A percentile compares a stretch with the other conserved stretches of the same genome.
These are phyloP conservation scores for Tylopilus subfusipes DNA, from an alignment of 768 basidiomycete genomes.

Conservation along the genomic window DNA sequence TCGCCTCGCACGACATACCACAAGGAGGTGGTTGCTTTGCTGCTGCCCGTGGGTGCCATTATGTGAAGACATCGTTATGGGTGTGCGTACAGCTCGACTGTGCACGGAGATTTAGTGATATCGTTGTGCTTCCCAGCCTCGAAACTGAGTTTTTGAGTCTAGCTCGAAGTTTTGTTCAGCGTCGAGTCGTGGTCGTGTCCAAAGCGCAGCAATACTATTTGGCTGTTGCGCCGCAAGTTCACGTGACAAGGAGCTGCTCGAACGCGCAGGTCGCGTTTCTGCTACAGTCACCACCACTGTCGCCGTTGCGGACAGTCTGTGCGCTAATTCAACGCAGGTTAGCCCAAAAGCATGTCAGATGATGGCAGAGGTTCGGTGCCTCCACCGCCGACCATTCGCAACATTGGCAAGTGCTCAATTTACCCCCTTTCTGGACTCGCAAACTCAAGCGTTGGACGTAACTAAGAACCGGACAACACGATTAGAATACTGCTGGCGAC, in stretches of 20 bases:
- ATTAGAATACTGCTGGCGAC: slow-evolving; percentile 87
- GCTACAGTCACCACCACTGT: background rate
- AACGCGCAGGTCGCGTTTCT: slow-evolving; percentile 12
- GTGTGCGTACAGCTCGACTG: background rate
- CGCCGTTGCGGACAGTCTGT: background rate
- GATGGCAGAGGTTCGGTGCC: slow-evolving; percentile 23
- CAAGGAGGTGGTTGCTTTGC: slow-evolving; percentile 30
- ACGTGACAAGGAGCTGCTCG: slow-evolving; percentile 13
- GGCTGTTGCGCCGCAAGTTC: background rate
- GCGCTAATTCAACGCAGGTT: background rate
- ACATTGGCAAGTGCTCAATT: slow-evolving; percentile 34
- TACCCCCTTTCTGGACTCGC: background rate
- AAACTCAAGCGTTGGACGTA: slow-evolving; percentile 1
- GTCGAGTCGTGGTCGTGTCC: slow-evolving; percentile 2
- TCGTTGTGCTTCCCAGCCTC: background rate
- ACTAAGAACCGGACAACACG: slow-evolving; percentile 58
- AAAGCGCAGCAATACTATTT: background rate
- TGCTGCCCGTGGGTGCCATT: slow-evolving; percentile 29
- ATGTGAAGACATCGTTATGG: slow-evolving; percentile 23
- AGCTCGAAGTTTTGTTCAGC: background rate
- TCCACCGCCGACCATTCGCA: slow-evolving; percentile 35
- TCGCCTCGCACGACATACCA: slow-evolving; percentile 23
- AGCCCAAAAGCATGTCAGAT: slow-evolving; percentile 25
- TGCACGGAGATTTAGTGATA: background rate
- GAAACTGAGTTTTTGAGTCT: background rate